A percentile compares a stretch with the other conserved stretches of the same genome.
phyloP scores from a whole-genome alignment of 306 rosid species.

The Castanea sativa region DNA sequence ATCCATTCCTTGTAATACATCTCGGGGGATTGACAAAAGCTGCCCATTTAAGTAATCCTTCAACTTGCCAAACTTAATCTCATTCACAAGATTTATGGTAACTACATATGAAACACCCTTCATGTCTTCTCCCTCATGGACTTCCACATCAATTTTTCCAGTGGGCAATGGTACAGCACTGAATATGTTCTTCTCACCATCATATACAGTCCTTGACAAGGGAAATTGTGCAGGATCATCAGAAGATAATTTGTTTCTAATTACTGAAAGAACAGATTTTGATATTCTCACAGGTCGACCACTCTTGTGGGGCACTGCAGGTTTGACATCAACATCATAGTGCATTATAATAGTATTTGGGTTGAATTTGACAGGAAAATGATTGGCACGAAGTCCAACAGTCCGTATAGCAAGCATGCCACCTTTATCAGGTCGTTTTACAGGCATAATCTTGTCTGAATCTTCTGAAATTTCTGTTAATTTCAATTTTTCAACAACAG shows the following conservation, averaged over 20 bases:
- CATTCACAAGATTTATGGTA: constrained; percentile 45
- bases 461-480: constrained; percentile 17
- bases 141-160: constrained; percentile 47
- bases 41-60: constrained; percentile 49
- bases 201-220: constrained; percentile 56
- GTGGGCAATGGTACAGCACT: constrained; percentile 59
- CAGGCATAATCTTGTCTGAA: constrained; percentile 27
- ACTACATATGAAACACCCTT: constrained; percentile 33
- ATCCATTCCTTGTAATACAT: constrained; percentile 75
- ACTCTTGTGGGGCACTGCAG: constrained; percentile 31
- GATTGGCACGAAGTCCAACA: constrained; percentile 45
- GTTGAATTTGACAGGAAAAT: constrained; percentile 42
- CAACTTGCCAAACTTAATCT: constrained; percentile 46
- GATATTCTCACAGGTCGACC: constrained; percentile 45
- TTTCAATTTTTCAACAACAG: constrained; percentile 25
- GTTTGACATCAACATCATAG: constrained; percentile 49
- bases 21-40: constrained; percentile 50
- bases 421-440: constrained; percentile 64
- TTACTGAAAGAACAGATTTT: constrained; percentile 45
- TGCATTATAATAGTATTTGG: constrained; percentile 52
- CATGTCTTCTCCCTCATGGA: constrained; percentile 55
- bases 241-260: constrained; percentile 53
- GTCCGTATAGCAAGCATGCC: constrained; percentile 34
- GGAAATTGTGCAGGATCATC: constrained; percentile 48
- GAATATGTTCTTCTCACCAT: constrained; percentile 65